Conservation (phyloP, 164 flowering plant genomes). For the Berberis vulgaris region DNA sequence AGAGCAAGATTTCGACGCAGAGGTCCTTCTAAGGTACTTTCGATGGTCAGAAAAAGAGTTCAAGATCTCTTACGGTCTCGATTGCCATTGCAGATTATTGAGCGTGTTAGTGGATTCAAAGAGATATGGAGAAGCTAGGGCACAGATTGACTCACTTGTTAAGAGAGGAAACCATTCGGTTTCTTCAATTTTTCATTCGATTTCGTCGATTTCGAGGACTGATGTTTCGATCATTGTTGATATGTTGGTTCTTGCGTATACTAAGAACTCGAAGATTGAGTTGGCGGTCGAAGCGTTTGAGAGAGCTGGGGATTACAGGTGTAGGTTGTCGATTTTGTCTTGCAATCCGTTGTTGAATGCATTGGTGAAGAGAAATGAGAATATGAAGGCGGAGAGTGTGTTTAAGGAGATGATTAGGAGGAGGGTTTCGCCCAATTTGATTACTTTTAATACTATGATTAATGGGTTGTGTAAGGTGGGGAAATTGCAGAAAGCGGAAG, state of each 20-base stretch:
- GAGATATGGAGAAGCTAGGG: conserved; percentile 17
- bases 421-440: conserved; percentile 14
- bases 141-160: conserved; percentile 14
- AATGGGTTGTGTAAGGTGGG: conserved; percentile 22
- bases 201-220: conserved; percentile 5
- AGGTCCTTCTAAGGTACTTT: conserved; percentile 14
- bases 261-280: conserved; percentile 11
- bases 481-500: conserved; percentile 21
- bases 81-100: conserved; percentile 11
- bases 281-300: conserved; percentile 21
- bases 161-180: not conserved
- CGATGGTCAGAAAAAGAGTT: conserved; percentile 22
- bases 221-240: conserved; percentile 16
- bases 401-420: conserved; percentile 26
- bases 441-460: conserved; percentile 23
- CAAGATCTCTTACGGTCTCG: conserved; percentile 7
- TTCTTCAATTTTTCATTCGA: conserved; percentile 7
- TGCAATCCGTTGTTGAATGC: conserved; percentile 25
- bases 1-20: conserved; percentile 4
- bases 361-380: conserved; percentile 14
- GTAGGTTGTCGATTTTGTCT: conserved; percentile 15
- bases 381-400: conserved; percentile 9
- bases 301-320: conserved; percentile 23
- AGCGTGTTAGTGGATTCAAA: conserved; percentile 11
- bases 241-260: conserved; percentile 22